Base-by-base conservation (phyloP, 2,329 filamentous ascomycete species). In the Exutisphaerella laricina region DNA sequence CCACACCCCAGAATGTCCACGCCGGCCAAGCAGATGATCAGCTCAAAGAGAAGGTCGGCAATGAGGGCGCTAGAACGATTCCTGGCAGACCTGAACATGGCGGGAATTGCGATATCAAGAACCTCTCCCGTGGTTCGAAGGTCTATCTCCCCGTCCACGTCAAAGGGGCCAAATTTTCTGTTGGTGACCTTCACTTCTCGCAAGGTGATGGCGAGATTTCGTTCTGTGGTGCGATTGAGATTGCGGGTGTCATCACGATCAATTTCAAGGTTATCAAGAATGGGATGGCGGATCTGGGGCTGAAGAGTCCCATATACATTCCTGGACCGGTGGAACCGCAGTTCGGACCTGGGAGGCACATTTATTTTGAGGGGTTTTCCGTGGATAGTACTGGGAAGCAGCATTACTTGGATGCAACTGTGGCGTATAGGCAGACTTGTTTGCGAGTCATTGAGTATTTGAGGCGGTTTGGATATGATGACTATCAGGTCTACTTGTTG, bases 31-130 rank as follows among this genome's bases (percentile, higher is more conserved):
- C 82, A 0, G 46, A 41, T 10, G 67, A 70, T 0, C 70, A 71
- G 0, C 58, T 85, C 21, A 81, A 76, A 51, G 73, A 74, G 28
- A 86, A 80, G 59, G 75, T 95, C 16, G 86, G 79, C 0, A 72
- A 66, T 8, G 87, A 95, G 58, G 88, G 88, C 1, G 89, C 89
- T 1, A 70, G 89, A 26, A 95, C 89, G 0, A 84, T 96, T 35
- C 88, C 88, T 38, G 78, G 88, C 2, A 72, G 88, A 0, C 87
- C 88, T 0, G 88, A 94, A 58, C 85, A 94, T 55, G 89, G 89
- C 10, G 89, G 88, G 0, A 94, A 94, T 58, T 92, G 87, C 60
- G 88, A 95, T 54, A 92, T 94, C 65, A 94, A 94, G 70, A 92
- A 92, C 57, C 71, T 94, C 21, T 84, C 78, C 1, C 72, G 86